These are phyloP conservation scores for Pyrenophora teres DNA, from an alignment of 2,329 filamentous ascomycete genomes.

Conservation along the genomic window DNA sequence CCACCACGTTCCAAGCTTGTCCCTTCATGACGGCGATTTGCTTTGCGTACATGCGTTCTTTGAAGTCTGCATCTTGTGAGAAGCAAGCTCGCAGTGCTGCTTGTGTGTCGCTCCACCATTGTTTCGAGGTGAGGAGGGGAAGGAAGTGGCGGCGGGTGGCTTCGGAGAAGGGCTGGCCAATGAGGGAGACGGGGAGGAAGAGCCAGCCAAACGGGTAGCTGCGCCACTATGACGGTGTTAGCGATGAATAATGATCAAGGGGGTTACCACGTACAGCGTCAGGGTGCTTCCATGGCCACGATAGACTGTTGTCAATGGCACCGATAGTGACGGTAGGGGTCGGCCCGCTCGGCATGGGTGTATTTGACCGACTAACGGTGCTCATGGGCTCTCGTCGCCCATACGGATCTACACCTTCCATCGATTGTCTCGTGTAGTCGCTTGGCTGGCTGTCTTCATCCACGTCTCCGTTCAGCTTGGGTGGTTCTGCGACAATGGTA, in stretches of 20 bases:
- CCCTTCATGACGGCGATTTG: conserved; percentile 99
- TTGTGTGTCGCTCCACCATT: conserved; percentile 97
- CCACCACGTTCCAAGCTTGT: conserved; percentile 98
- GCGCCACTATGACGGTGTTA: conserved; percentile 58
- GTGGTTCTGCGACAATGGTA: conserved; percentile 85
- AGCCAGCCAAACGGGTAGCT: conserved; percentile 99
- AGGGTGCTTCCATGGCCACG: conserved; percentile 99
- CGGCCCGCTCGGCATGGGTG: conserved; percentile 57
- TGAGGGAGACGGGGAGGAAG: conserved; percentile 93
- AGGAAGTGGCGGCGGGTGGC: conserved; percentile 93
- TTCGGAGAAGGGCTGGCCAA: conserved; percentile 93
- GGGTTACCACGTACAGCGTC: conserved; percentile 67
- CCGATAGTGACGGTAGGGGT: conserved; percentile 74
- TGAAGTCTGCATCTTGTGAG: conserved; percentile 90
- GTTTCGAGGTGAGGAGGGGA: conserved; percentile 89
- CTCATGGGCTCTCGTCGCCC: conserved; percentile 83
- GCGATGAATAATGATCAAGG: neutral
- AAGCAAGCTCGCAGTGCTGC: conserved; percentile 84
- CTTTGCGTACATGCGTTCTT: conserved; percentile 98
- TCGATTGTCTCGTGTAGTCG: conserved; percentile 65
- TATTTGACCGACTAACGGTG: conserved; percentile 63
- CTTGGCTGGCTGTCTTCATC: conserved; percentile 50
- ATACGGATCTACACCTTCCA: conserved; percentile 66
- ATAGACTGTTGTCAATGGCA: conserved; percentile 96
- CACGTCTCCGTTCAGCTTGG: conserved; percentile 59